Conservation (phyloP, 2,329 filamentous ascomycete genomes). For the Plectosphaerella cucumerina region DNA sequence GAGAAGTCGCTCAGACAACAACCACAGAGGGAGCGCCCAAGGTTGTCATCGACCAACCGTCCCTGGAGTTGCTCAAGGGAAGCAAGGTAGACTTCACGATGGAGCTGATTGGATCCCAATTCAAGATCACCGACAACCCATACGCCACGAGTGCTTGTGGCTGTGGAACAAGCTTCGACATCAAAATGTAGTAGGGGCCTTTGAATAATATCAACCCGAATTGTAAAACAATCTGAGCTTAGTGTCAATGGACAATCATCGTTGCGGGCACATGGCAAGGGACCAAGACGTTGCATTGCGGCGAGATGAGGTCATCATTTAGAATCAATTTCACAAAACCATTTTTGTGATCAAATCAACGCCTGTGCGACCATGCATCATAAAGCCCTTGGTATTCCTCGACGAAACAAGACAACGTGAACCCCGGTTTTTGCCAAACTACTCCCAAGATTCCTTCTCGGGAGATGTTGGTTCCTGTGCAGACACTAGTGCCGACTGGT, state of each 20-base stretch:
- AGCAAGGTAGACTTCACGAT: conserved; percentile 96
- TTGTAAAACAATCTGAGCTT: too few relatives aligned
- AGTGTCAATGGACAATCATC: not conserved
- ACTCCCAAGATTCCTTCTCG: not conserved
- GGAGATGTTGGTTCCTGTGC: too few relatives aligned
- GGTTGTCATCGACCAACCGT: conserved; percentile 83
- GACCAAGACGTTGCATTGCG: too few relatives aligned
- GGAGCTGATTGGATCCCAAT: conserved; percentile 85
- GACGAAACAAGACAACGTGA: conserved; percentile 22
- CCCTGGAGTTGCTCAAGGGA: conserved; percentile 81
- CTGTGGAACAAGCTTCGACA: conserved; percentile 96
- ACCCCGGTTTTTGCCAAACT: conserved; percentile 18
- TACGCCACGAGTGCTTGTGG: conserved; percentile 90
- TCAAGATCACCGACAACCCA: conserved; percentile 94
- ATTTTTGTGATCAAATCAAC: conserved; percentile 25
- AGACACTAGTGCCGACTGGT: conserved; percentile 1
- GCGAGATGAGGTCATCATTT: not conserved
- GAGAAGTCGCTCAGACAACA: conserved; percentile 31
- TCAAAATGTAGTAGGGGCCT: conserved; percentile 59
- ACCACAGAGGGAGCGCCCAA: conserved; percentile 48
- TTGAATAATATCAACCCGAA: too few relatives aligned
- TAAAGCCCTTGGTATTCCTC: conserved; percentile 14
- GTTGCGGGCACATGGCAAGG: too few relatives aligned
- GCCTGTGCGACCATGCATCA: conserved; percentile 26
- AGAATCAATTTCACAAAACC: conserved; percentile 26